Base-by-base conservation (phyloP, 1,139 yeast genomes). In the Magnusiomyces tetraspermus region DNA sequence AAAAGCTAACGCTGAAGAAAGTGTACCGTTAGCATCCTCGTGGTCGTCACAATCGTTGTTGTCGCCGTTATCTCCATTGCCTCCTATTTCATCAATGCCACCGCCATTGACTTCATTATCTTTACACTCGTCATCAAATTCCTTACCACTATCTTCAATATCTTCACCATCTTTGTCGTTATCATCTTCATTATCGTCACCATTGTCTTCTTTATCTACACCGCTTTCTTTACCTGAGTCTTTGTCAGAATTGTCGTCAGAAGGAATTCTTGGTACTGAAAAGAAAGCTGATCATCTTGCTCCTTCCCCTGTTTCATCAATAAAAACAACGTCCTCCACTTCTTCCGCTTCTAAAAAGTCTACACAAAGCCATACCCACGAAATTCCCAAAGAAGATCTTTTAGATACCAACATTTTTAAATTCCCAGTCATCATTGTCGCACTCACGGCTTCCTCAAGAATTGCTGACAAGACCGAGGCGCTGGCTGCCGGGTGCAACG, bases 341-440 rank as follows among this genome's bases (percentile, higher is more conserved):
- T 15, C 17, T 10, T 13, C 10, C 11, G 11, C 33, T 28, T 8
- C 33, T 28, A 28, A 6, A 8, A 28, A 28, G 6, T 8, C 6
- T 28, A 28, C 6, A 13, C 5, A 33, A 13, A 17, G n/a, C 10
- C 10, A 6, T 15, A 15, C 5, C 38, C 10, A 33, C 4, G 17
- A 13, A 30, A 8, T 30, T 13, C 33, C 8, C 8, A 13, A 8
- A 30, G 33, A 30, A 30, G 11, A 30, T 8, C 33, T 30, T 13
- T 30, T 8, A 8, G 13, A 13, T 30, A 13, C 8, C 8, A 8
- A 13, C 11, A 30, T 30, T n/a, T n/a, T n/a, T n/a, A n/a, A n/a
- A n/a, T n/a, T n/a, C n/a, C n/a, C 98, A 0, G 96, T 92, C 26
- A 92, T 92, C 53, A 90, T 92, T 53, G 98, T 92, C 36, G 98